Base-by-base conservation (phyloP, 1,139 yeast species). In the Geotrichum citri-aurantii region DNA sequence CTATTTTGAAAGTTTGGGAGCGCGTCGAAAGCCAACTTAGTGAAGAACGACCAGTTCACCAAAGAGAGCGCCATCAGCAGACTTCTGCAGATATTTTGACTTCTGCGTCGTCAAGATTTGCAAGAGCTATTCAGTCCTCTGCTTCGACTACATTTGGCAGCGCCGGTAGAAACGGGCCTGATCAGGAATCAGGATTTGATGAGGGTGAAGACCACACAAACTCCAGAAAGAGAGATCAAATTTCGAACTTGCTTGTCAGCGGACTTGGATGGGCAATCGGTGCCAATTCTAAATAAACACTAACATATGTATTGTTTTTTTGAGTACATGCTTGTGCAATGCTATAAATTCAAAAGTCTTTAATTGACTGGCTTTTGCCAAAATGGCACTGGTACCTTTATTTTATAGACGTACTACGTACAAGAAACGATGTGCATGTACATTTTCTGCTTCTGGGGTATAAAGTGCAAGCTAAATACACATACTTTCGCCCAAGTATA, bases 211-310 rank as follows among this genome's bases (percentile, higher is more conserved):
- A 27, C 17, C 51, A 48, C 8, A 14, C 29, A n/a, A 33, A 26
- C 14, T 37, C 46, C n/a, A 52, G 72, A 14, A 70, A 69, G 57
- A 72, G 82, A 49, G 84, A 80, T 58, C 81, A 80, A 65, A 64
- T 82, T 7, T 79, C 83, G 5, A 80, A 77, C 61, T 68, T 83
- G 60, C 73, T 83, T 58, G 85, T 80, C 0, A 77, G 82, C 44
- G 86, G 87, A 0, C 71, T 83, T 52, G 87, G 86, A 1, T 83
- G 87, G 87, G 87, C 86, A 1, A 81, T 83, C 62, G 87, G 87
- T 4, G 87, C 87, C 2, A 77, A 74, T 54, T 63, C 62, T 44
- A 52, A 58, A 44, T 59, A 48, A 48, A 6, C 42, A 26, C 29
- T 26, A 7, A 4, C 7, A 7, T 26, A 26, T 46, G 7, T 52